These are phyloP conservation scores for Yamadazyma laniorum DNA, from an alignment of 805 yeast species.

Conservation along the genomic window DNA sequence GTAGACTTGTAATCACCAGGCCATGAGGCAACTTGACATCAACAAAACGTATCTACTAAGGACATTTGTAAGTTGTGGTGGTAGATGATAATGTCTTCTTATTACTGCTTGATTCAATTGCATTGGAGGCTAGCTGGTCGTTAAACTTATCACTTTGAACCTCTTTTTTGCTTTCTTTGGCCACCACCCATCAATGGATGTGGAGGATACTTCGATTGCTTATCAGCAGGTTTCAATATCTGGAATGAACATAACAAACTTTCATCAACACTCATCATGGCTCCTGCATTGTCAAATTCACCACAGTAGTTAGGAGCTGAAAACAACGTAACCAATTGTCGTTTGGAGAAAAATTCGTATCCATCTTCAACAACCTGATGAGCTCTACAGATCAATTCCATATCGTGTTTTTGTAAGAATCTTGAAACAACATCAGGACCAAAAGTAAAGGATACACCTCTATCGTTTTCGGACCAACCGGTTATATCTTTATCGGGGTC, in stretches of 20 bases:
- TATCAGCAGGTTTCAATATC: conserved; percentile 96
- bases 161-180: conserved; percentile 57
- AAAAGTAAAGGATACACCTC: conserved; percentile 98
- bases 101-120: too few species aligned
- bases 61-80: too few species aligned
- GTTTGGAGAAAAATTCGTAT: conserved; percentile 92
- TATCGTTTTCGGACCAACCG: conserved; percentile 98
- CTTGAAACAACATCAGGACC: conserved; percentile 99
- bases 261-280: conserved; percentile 99
- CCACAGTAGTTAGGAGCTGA: conserved; percentile 99
- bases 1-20: too few species aligned
- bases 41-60: too few species aligned
- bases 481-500: conserved; percentile 98
- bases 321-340: conserved; percentile 92
- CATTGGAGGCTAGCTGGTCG: too few species aligned
- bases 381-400: conserved; percentile 97
- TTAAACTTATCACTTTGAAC: conserved; percentile 35
- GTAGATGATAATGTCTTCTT: too few species aligned
- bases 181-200: conserved; percentile 29
- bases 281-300: conserved; percentile 98
- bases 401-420: conserved; percentile 93
- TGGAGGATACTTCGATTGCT: conserved; percentile 69
- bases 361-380: conserved; percentile 99
- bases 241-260: conserved; percentile 93
- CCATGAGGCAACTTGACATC: too few species aligned